phyloP scores from a whole-genome alignment of 352 stramenopile species.

The Globisporangium yorkense region DNA sequence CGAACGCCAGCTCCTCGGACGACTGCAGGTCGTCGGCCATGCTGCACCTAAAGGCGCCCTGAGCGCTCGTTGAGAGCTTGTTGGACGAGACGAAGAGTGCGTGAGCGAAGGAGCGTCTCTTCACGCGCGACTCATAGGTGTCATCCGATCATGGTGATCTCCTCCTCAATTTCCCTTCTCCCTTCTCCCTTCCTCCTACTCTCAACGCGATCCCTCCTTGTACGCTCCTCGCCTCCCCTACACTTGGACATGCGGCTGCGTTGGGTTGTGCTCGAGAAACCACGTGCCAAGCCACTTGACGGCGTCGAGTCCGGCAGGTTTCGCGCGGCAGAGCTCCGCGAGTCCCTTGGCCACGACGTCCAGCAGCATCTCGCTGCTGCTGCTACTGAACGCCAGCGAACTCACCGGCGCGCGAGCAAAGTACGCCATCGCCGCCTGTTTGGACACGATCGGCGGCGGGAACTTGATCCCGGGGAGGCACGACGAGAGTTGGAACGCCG shows the following conservation, averaged over 20 bases:
- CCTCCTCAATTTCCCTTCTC: background rate
- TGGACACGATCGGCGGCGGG: conserved; percentile 50
- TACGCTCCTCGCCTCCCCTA: background rate
- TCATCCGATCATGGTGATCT: no score
- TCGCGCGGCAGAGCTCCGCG: conserved; percentile 75
- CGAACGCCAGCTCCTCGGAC: conserved; percentile 87
- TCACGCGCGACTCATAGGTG: no score
- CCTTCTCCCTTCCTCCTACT: background rate
- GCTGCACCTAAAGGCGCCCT: background rate
- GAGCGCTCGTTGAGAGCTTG: background rate
- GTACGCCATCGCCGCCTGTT: conserved; percentile 52
- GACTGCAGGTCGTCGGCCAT: conserved; percentile 87
- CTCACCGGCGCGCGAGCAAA: conserved; percentile 49
- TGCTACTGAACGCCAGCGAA: conserved; percentile 40
- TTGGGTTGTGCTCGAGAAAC: conserved; percentile 85
- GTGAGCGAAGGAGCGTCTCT: no score
- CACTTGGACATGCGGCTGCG: conserved; percentile 63
- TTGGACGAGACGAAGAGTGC: no score
- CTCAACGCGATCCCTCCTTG: background rate
- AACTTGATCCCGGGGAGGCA: conserved; percentile 48
- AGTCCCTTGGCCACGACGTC: conserved; percentile 73
- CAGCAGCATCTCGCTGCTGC: conserved; percentile 36
- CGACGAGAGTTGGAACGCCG: conserved; percentile 59
- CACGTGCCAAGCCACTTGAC: conserved; percentile 79
- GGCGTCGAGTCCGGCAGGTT: conserved; percentile 67